phyloP scores from a whole-genome alignment of 257 asterid genomes.

The Vinca minor region DNA sequence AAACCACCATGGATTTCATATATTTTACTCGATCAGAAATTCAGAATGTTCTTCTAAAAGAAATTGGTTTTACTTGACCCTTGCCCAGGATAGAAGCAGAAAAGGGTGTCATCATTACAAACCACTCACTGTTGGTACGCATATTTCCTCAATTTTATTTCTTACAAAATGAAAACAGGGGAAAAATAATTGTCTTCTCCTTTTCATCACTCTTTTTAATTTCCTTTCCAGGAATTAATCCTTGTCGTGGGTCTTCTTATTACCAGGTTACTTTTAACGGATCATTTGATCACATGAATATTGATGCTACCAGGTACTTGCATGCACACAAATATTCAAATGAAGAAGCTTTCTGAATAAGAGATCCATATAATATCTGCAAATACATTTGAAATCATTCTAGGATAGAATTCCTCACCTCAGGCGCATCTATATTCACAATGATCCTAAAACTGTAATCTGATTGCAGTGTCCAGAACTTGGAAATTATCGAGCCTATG shows the following conservation, averaged over 20 bases:
- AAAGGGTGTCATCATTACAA: slow-evolving; percentile 84
- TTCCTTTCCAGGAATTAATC: background rate
- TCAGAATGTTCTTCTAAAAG: background rate
- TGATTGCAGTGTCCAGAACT: slow-evolving; percentile 77
- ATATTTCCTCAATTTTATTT: slow-evolving; percentile 2
- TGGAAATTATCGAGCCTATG: slow-evolving; percentile 91
- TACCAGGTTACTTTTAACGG: slow-evolving; percentile 92
- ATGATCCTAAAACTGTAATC: slow-evolving; percentile 14
- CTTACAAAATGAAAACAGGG: background rate
- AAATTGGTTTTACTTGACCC: slow-evolving; percentile 15
- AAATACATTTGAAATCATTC: slow-evolving; percentile 5
- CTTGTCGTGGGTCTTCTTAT: slow-evolving; percentile 6
- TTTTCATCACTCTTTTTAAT: background rate
- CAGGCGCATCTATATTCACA: background rate
- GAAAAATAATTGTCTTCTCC: background rate
- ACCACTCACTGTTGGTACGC: slow-evolving; percentile 82
- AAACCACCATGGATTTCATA: background rate
- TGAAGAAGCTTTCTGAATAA: slow-evolving; percentile 1
- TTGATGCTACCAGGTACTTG: slow-evolving; percentile 86
- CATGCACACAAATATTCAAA: background rate
- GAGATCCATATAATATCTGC: background rate
- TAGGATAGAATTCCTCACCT: background rate
- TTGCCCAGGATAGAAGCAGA: slow-evolving; percentile 91
- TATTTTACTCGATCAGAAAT: slow-evolving; percentile 6
- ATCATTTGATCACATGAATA: slow-evolving; percentile 96